Conservation (phyloP, 441 rosid genomes). For the Raphanus hybrid region DNA sequence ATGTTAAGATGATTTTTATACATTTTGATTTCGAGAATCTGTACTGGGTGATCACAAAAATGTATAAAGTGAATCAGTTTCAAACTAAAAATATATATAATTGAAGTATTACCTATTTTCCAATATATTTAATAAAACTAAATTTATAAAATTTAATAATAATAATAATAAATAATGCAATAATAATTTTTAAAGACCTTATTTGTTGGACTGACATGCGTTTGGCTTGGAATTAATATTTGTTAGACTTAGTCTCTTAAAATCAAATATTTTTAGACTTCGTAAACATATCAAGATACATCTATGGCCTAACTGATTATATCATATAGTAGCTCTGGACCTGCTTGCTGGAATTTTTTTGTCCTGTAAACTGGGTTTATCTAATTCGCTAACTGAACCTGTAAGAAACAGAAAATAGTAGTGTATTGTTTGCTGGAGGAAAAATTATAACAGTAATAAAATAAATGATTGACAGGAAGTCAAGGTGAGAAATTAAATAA, state of each 20-base stretch:
- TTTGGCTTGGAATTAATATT: not conserved
- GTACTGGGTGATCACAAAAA: too few species aligned
- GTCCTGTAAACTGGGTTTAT: not conserved
- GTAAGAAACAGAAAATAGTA: not conserved
- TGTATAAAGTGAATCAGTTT: not conserved
- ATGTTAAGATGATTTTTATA: too few species aligned
- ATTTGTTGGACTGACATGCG: not conserved
- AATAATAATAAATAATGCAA: not conserved
- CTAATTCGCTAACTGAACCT: not conserved
- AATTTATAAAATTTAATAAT: too few species aligned
- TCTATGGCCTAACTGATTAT: not conserved
- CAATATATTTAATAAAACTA: not conserved
- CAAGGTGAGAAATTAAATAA: not conserved
- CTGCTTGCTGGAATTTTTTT: not conserved
- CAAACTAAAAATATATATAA: too few species aligned
- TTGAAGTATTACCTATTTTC: not conserved
- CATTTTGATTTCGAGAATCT: too few species aligned
- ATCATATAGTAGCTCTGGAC: not conserved
- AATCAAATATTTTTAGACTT: not conserved
- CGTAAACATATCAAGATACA: not conserved
- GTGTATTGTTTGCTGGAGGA: not conserved
- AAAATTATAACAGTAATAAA: not conserved
- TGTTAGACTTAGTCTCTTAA: conserved; percentile 4
- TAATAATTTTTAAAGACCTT: not conserved
- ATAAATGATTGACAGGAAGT: not conserved